Evolutionary conservation across 1,284 basidiomycete species (phyloP).

Genomic region (Trichosporon asahii): DNA sequence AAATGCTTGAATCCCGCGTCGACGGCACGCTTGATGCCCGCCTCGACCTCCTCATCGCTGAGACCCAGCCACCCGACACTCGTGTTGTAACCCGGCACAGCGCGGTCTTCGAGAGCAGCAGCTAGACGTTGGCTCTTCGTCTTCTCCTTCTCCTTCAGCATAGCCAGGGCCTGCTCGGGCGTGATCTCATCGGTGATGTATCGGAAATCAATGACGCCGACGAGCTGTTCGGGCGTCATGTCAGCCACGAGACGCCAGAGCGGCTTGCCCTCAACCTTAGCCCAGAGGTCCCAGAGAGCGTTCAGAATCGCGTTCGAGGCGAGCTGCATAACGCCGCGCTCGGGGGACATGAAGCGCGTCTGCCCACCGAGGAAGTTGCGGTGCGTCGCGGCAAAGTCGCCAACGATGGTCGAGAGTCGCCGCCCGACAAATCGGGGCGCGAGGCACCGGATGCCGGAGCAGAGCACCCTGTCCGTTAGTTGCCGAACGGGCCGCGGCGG

Average conservation of each 20-base stretch:
- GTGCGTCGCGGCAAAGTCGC: conserved; percentile 28
- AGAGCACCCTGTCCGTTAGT: conserved; percentile 25
- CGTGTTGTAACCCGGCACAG: conserved; percentile 59
- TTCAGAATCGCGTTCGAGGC: conserved; percentile 56
- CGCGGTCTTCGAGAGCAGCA: conserved; percentile 55
- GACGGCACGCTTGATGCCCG: conserved; percentile 76
- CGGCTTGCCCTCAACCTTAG: conserved; percentile 54
- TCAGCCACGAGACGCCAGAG: conserved; percentile 56
- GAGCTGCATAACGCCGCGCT: conserved; percentile 57
- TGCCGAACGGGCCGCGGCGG: conserved; percentile 53
- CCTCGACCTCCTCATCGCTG: conserved; percentile 78
- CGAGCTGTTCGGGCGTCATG: conserved; percentile 67
- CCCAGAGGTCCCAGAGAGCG: conserved; percentile 53
- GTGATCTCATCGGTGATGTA: conserved; percentile 91
- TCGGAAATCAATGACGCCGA: conserved; percentile 74
- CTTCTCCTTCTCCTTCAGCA: conserved; percentile 69
- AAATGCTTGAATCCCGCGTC: conserved; percentile 83
- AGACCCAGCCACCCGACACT: conserved; percentile 83
- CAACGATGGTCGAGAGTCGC: conserved; percentile 24
- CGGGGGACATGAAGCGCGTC: conserved; percentile 31
- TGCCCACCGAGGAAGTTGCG: conserved; percentile 30
- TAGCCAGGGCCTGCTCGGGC: conserved; percentile 74
- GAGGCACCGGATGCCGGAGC: conserved; percentile 26
- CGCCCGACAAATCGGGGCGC: conserved; percentile 31
- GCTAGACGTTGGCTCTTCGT: conserved; percentile 71